These are phyloP conservation scores for Phytophthora meadii DNA, from an alignment of 352 stramenopile species.

Conservation along the genomic window DNA sequence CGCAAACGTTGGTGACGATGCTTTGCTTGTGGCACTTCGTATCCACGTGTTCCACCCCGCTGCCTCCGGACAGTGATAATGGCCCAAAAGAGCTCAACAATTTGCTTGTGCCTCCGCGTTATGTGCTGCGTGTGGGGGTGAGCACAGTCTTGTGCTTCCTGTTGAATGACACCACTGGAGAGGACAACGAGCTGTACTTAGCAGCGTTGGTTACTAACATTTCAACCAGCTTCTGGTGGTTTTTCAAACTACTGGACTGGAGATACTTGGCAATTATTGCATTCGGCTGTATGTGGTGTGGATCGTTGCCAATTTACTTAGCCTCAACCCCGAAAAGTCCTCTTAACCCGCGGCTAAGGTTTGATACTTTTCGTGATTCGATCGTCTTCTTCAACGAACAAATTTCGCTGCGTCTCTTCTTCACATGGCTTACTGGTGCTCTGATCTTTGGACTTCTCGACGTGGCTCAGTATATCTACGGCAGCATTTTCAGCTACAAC, in stretches of 20 bases:
- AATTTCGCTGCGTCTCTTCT: slow-evolving; percentile 9
- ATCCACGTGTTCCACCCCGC: too few relatives aligned
- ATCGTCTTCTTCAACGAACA: not conserved
- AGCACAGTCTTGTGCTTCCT: slow-evolving; percentile 7
- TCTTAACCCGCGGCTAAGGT: too few relatives aligned
- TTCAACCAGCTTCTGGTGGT: not conserved
- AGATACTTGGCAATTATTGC: slow-evolving; percentile 1
- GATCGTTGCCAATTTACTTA: slow-evolving; percentile 15
- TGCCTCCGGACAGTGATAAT: too few relatives aligned
- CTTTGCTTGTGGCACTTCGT: too few relatives aligned
- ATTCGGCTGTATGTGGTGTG: slow-evolving; percentile 9
- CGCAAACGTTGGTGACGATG: too few relatives aligned
- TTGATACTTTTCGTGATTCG: not conserved
- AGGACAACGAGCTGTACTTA: not conserved
- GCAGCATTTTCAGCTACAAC: slow-evolving; percentile 29
- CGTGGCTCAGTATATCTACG: slow-evolving; percentile 35
- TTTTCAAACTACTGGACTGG: not conserved
- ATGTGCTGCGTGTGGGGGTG: slow-evolving; percentile 10
- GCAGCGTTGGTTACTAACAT: slow-evolving; percentile 1
- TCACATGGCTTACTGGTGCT: slow-evolving; percentile 41
- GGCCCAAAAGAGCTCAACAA: slow-evolving; percentile 10
- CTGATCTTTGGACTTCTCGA: slow-evolving; percentile 33
- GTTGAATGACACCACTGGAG: slow-evolving; percentile 21
- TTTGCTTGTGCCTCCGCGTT: slow-evolving; percentile 9
- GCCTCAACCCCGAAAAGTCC: not conserved